These are phyloP conservation scores for Copromyces sp. DNA, from an alignment of 495 filamentous ascomycete genomes.

Conservation along the genomic window DNA sequence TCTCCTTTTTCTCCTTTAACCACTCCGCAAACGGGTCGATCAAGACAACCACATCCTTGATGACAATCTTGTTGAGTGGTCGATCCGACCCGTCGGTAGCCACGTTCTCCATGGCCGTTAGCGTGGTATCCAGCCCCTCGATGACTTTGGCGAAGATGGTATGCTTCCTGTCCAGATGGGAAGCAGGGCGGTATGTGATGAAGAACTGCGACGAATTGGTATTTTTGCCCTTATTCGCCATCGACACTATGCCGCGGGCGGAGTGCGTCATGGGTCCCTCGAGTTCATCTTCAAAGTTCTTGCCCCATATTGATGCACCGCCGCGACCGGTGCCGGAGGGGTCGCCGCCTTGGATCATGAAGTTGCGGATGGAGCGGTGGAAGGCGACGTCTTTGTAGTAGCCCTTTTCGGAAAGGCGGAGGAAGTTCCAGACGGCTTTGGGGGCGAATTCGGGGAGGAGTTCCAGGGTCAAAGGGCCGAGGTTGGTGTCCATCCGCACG, in stretches of 20 bases:
- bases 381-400: conserved; percentile 79
- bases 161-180: conserved; percentile 87
- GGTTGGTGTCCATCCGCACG: conserved; percentile 73
- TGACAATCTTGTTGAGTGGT: conserved; percentile 63
- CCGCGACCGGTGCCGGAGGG: conserved; percentile 83
- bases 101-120: conserved; percentile 62
- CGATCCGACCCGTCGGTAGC: conserved; percentile 56
- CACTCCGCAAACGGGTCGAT: conserved; percentile 97
- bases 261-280: conserved; percentile 80
- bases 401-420: conserved; percentile 75
- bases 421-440: conserved; percentile 93
- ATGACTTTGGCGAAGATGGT: conserved; percentile 89
- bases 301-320: conserved; percentile 81
- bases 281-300: conserved; percentile 86
- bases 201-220: conserved; percentile 96
- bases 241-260: conserved; percentile 66
- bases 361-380: conserved; percentile 86
- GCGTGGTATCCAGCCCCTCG: conserved; percentile 53
- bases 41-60: conserved; percentile 77
- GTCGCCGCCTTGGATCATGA: conserved; percentile 98
- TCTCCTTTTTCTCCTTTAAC: conserved; percentile 48
- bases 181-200: conserved; percentile 71
- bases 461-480: conserved; percentile 78
- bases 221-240: conserved; percentile 98
- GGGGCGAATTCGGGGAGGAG: conserved; percentile 86